Evolutionary conservation across 1,284 basidiomycete species (phyloP).

Genomic region (Irpex sp.): DNA sequence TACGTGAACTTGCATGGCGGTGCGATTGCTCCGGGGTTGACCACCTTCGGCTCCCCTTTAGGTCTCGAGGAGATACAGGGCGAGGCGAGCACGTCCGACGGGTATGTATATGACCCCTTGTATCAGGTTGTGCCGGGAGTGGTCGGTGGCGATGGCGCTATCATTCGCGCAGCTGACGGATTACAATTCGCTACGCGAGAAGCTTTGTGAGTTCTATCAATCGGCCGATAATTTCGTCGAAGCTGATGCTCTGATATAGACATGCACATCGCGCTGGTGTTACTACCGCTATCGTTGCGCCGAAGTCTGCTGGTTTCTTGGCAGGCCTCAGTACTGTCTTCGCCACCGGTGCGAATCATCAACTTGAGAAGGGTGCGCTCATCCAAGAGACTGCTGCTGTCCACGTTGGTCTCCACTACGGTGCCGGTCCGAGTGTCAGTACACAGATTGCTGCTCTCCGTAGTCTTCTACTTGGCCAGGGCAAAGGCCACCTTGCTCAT

Average conservation of each 20-base stretch:
- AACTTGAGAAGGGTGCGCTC: slow-evolving; percentile 63
- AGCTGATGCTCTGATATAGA: slow-evolving; percentile 18
- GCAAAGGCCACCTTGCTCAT: slow-evolving; percentile 36
- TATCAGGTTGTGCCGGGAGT: slow-evolving; percentile 39
- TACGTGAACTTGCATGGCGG: slow-evolving; percentile 34
- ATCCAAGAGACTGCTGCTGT: slow-evolving; percentile 66
- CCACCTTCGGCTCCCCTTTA: slow-evolving; percentile 32
- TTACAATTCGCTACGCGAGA: slow-evolving; percentile 70
- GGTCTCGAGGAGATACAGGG: slow-evolving; percentile 35
- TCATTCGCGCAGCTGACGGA: slow-evolving; percentile 72
- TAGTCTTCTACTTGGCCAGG: slow-evolving; percentile 43
- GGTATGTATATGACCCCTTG: slow-evolving; percentile 47
- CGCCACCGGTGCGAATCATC: slow-evolving; percentile 58
- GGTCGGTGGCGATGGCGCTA: slow-evolving; percentile 46
- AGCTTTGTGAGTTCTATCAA: slow-evolving; percentile 54
- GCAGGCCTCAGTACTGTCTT: slow-evolving; percentile 63
- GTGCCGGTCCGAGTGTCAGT: slow-evolving; percentile 47
- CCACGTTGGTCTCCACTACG: slow-evolving; percentile 59
- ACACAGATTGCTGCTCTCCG: slow-evolving; percentile 73
- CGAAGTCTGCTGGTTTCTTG: slow-evolving; percentile 41
- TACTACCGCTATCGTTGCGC: slow-evolving; percentile 39
- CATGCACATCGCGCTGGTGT: slow-evolving; percentile 35
- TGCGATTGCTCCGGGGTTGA: slow-evolving; percentile 39
- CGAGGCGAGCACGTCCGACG: slow-evolving; percentile 46
- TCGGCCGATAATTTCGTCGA: not conserved